Evolutionary conservation across 225 moss, liverwort and hornwort species (phyloP), one percentile per base, ranked within the genome.

Genomic region (Pseudisothecium myosuroides): DNA sequence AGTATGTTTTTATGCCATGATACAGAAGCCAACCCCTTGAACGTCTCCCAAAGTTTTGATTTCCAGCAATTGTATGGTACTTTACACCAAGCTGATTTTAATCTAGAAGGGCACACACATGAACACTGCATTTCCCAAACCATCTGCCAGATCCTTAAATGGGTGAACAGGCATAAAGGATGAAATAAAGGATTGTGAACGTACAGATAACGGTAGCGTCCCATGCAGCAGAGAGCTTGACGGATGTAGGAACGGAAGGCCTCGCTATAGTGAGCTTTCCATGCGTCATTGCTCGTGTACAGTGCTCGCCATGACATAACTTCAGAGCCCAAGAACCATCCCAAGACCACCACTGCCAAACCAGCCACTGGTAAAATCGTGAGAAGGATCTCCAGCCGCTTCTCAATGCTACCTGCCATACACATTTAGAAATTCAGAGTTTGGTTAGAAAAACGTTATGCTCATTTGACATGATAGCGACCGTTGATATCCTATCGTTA

Each of bases 241-340:
- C 97, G 95, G 85, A 99, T 97, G 74, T 96, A 95, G 90, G 96
- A 92, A 82, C 96, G 95, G 85, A 99, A 99, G 89, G 96, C 95
- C 82, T 96, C 96, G 76, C 94, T 96, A 36, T 99, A 96, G 84
- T 99, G 96, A 85, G 97, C 96, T 92, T 88, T 95, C 99, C 99
- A 97, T 47, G 99, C 99, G 47, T 90, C 92, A 69, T 93, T 94
- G 77, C 92, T 89, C 49, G 94, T 94, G 94, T 99, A 99, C 52
- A 99, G 91, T 45, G 91, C 93, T 73, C 96, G 95, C 97, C 99
- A 97, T 21, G 97, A 93, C 90, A 99, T 89, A 45, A 96, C 93
- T 90, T 99, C 96, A 71, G 97, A 94, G 68, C 99, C 99, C 66
- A 93, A 93, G 80, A 93, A 94, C 90, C 95, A 97, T 82, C 96